Evolutionary conservation across 306 rosid genomes (phyloP).

Genomic region (Canavalia gladiata): DNA sequence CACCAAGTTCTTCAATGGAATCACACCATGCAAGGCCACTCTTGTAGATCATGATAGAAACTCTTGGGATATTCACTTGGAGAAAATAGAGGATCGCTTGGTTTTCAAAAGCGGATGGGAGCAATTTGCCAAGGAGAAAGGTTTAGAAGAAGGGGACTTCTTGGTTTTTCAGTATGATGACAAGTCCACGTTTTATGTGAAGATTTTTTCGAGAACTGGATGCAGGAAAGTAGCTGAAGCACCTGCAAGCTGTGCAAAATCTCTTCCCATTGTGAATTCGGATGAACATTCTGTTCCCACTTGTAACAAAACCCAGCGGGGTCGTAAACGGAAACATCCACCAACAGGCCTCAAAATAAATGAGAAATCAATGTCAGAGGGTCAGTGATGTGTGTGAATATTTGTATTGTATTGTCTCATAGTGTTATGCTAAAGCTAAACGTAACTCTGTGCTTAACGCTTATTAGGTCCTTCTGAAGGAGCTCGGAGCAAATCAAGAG

Average conservation of each 20-base stretch:
- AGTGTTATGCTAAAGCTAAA: slow-evolving; percentile 9
- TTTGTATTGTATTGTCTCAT: neutral
- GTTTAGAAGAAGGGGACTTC: slow-evolving; percentile 27
- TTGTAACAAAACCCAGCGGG: neutral
- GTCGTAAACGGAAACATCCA: slow-evolving; percentile 10
- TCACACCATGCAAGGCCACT: neutral
- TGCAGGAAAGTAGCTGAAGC: slow-evolving; percentile 29
- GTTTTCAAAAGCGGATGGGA: slow-evolving; percentile 36
- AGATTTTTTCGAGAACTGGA: slow-evolving; percentile 41
- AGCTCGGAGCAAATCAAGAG: neutral
- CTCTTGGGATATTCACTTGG: slow-evolving; percentile 21
- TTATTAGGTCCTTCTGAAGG: slow-evolving; percentile 2
- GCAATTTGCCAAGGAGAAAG: slow-evolving; percentile 11
- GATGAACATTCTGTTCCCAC: slow-evolving; percentile 9
- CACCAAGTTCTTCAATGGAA: slow-evolving; percentile 29
- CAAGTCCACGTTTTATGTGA: slow-evolving; percentile 13
- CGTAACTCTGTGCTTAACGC: slow-evolving; percentile 6
- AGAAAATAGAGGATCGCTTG: slow-evolving; percentile 23
- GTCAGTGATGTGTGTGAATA: neutral
- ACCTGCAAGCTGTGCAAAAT: neutral
- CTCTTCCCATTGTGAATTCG: slow-evolving; percentile 17
- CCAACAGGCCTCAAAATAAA: neutral
- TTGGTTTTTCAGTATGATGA: slow-evolving; percentile 40
- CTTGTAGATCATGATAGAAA: slow-evolving; percentile 31
- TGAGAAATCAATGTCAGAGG: neutral